Percentiles rank a stretch among this genome's conserved stretches.
Conservation (phyloP, 208 protist species). For the Blastocrithidia nonstop region DNA sequence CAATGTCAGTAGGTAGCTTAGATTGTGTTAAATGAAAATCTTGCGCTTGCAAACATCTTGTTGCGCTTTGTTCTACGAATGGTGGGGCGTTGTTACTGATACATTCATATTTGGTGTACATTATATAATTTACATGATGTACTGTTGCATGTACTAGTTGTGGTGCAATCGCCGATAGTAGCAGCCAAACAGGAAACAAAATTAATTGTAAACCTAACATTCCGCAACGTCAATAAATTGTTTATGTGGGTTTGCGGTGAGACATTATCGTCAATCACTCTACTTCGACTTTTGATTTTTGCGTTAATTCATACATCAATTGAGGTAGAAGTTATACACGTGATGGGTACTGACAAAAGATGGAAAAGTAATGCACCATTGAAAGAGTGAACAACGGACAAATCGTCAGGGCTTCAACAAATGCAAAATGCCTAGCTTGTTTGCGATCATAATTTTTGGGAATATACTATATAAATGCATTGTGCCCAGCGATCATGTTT, state of each 20-base stretch:
- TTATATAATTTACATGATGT: constrained; percentile 40
- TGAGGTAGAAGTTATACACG: constrained; percentile 16
- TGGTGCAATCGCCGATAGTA: constrained; percentile 35
- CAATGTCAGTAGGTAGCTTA: constrained; percentile 42
- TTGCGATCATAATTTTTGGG: constrained; percentile 46
- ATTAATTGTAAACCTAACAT: constrained; percentile 31
- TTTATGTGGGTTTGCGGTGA: too few relatives aligned
- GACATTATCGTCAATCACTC: too few relatives aligned
- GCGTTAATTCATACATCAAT: too few relatives aligned
- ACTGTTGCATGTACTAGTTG: constrained; percentile 63
- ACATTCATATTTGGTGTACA: constrained; percentile 55
- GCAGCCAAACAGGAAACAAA: constrained; percentile 48
- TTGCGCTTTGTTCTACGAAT: constrained; percentile 26
- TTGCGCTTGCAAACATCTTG: constrained; percentile 13
- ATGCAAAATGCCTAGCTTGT: constrained; percentile 56
- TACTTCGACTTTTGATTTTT: too few relatives aligned
- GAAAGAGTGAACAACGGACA: constrained; percentile 52
- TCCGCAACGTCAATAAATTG: constrained; percentile 26
- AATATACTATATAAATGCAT: constrained; percentile 56
- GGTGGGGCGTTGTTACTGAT: constrained; percentile 18
- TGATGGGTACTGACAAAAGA: constrained; percentile 48
- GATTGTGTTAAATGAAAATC: constrained; percentile 42
- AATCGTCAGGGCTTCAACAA: constrained; percentile 47
- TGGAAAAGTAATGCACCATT: constrained; percentile 75
- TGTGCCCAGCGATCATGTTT: constrained; percentile 57